Evolutionary conservation across 2,329 filamentous ascomycete species (phyloP).

Genomic region (Tolypocladium tropicale): DNA sequence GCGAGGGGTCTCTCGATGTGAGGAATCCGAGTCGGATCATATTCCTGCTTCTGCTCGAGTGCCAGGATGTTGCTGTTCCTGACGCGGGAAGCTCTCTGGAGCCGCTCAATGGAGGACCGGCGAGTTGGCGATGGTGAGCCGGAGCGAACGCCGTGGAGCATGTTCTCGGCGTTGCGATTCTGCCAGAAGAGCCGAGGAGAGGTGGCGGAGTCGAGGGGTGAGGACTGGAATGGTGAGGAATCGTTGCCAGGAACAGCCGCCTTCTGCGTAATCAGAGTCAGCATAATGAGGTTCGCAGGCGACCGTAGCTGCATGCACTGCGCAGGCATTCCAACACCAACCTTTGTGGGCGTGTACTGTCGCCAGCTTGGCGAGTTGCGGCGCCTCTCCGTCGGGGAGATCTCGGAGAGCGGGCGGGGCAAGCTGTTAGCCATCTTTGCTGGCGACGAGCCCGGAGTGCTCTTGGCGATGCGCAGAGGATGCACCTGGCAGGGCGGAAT

Average conservation of each 20-base stretch:
- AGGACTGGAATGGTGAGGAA: conserved; percentile 77
- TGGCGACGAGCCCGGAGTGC: conserved; percentile 46
- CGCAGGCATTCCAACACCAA: conserved; percentile 12
- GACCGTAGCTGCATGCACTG: not conserved
- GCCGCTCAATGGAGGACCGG: conserved; percentile 86
- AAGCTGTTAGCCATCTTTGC: conserved; percentile 51
- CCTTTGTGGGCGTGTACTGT: conserved; percentile 38
- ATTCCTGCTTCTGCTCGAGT: conserved; percentile 83
- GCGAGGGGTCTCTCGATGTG: conserved; percentile 75
- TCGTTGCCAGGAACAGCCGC: conserved; percentile 54
- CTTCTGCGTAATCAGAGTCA: conserved; percentile 41
- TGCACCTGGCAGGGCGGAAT: conserved; percentile 44
- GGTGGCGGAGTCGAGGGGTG: conserved; percentile 55
- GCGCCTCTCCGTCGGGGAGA: conserved; percentile 75
- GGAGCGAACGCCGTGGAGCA: conserved; percentile 48
- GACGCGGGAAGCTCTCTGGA: conserved; percentile 89
- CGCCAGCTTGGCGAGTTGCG: conserved; percentile 91
- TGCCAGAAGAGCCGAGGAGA: conserved; percentile 92
- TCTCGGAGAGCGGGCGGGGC: conserved; percentile 74
- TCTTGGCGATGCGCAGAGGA: conserved; percentile 72
- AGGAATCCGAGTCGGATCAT: conserved; percentile 71
- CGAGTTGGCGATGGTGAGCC: conserved; percentile 62
- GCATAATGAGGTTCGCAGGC: conserved; percentile 6
- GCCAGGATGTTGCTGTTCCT: conserved; percentile 98
- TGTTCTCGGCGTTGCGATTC: conserved; percentile 68